A percentile compares a stretch with the other conserved stretches of the same genome.
phyloP scores from a whole-genome alignment of 352 stramenopile genomes.

The Pseudoperonospora humuli region DNA sequence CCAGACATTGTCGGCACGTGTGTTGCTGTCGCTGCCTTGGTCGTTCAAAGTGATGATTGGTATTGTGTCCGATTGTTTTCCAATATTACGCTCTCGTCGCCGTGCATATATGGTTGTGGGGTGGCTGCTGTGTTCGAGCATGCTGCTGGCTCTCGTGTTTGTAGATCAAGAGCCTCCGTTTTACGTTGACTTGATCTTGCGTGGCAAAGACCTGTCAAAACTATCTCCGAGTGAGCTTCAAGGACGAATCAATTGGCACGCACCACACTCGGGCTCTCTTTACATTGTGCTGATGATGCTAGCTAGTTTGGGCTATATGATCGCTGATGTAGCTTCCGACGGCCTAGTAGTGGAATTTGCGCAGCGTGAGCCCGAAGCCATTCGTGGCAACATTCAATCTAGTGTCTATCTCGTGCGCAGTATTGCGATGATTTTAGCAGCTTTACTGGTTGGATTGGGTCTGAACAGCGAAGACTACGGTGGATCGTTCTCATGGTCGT shows the following conservation, averaged over 20 bases:
- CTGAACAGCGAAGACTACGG: conserved; percentile 34
- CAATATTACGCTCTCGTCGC: conserved; percentile 48
- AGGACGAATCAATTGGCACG: conserved; percentile 22
- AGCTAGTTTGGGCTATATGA: conserved; percentile 31
- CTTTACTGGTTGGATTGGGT: conserved; percentile 30
- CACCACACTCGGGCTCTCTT: conserved; percentile 19
- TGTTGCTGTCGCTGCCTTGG: conserved; percentile 51
- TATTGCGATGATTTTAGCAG: conserved; percentile 26
- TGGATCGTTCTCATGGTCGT: conserved; percentile 23
- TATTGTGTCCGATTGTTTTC: conserved; percentile 55
- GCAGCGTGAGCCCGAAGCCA: conserved; percentile 35
- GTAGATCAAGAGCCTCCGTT: conserved; percentile 37
- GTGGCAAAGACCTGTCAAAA: conserved; percentile 36
- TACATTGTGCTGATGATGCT: conserved; percentile 38
- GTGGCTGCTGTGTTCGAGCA: conserved; percentile 42
- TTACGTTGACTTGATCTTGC: conserved; percentile 41
- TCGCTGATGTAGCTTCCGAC: conserved; percentile 29
- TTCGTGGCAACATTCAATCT: conserved; percentile 35
- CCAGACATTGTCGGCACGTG: conserved; percentile 49
- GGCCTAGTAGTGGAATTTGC: conserved; percentile 44
- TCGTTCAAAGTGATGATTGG: conserved; percentile 65
- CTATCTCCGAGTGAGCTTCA: conserved; percentile 22
- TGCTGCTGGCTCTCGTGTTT: conserved; percentile 43
- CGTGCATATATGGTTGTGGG: conserved; percentile 68
- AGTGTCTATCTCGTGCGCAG: conserved; percentile 30